These are phyloP conservation scores for Polyporus tsugae DNA, from an alignment of 1,284 basidiomycete genomes.

Conservation along the genomic window DNA sequence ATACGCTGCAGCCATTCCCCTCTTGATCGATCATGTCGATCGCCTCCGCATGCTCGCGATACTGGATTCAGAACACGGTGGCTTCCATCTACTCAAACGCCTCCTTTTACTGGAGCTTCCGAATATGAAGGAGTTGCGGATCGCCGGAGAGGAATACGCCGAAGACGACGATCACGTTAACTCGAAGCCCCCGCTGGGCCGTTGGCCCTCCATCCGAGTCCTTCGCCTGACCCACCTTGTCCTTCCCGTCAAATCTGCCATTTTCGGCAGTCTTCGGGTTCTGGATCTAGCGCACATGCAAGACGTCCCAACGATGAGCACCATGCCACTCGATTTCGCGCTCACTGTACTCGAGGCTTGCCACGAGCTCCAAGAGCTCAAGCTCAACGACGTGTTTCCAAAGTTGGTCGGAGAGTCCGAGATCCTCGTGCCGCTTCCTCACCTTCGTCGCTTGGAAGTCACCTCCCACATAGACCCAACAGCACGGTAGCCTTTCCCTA, in stretches of 20 bases:
- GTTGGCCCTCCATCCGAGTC: not conserved
- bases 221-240: conserved; percentile 2
- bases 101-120: not conserved
- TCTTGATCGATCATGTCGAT: not conserved
- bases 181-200: not conserved
- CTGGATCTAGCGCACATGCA: not conserved
- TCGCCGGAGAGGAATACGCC: not conserved
- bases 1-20: not conserved
- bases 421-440: not conserved
- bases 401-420: not conserved
- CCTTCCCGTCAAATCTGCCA: not conserved
- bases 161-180: not conserved
- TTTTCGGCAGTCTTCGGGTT: not conserved
- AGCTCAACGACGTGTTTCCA: not conserved
- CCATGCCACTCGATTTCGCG: not conserved
- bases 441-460: not conserved
- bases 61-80: not conserved
- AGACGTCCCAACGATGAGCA: not conserved
- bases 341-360: not conserved
- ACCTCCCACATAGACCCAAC: not conserved
- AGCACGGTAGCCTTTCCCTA: not conserved
- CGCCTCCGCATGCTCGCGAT: not conserved
- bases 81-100: not conserved
- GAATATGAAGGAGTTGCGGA: not conserved
- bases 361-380: not conserved